Conservation (phyloP, 176 grass and related monocot species). For the Calamus simplicifolius region DNA sequence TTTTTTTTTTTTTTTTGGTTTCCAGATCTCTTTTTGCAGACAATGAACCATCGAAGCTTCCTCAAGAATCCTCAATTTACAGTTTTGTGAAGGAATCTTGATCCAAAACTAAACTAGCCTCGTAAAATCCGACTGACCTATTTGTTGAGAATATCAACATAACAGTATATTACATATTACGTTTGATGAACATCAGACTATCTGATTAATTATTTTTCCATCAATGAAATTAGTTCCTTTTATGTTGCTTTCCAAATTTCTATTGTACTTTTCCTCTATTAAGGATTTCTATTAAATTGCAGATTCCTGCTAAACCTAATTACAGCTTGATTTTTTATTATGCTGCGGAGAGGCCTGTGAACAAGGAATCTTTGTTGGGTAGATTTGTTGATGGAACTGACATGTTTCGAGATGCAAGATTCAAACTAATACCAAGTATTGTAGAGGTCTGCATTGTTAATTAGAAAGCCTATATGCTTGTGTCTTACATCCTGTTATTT, state of each 20-base stretch:
- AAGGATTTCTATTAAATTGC: slow-evolving; percentile 22
- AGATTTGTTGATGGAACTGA: slow-evolving; percentile 88
- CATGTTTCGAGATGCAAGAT: slow-evolving; percentile 77
- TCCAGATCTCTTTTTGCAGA: too few species aligned
- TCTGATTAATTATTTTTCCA: background rate
- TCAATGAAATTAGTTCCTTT: background rate
- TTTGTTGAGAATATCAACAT: too few species aligned
- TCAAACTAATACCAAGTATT: slow-evolving; percentile 98
- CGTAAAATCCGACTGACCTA: too few species aligned
- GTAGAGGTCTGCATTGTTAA: slow-evolving; percentile 57
- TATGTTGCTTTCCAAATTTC: slow-evolving; percentile 1
- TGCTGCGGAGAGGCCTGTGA: slow-evolving; percentile 62
- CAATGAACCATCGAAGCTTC: too few species aligned
- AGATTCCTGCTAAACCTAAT: slow-evolving; percentile 95
- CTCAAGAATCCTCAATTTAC: too few species aligned
- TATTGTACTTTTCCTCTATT: slow-evolving; percentile 7
- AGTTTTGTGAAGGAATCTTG: too few species aligned
- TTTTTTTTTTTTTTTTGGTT: too few species aligned
- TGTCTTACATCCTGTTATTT: slow-evolving; percentile 1
- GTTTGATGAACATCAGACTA: too few species aligned
- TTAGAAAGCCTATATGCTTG: slow-evolving; percentile 10
- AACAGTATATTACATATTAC: too few species aligned
- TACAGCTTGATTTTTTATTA: slow-evolving; percentile 92
- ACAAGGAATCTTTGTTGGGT: slow-evolving; percentile 72
- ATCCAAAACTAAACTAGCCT: too few species aligned